Base-by-base conservation (phyloP, 129 eudicot species). In the Dittrichia graveolens region DNA sequence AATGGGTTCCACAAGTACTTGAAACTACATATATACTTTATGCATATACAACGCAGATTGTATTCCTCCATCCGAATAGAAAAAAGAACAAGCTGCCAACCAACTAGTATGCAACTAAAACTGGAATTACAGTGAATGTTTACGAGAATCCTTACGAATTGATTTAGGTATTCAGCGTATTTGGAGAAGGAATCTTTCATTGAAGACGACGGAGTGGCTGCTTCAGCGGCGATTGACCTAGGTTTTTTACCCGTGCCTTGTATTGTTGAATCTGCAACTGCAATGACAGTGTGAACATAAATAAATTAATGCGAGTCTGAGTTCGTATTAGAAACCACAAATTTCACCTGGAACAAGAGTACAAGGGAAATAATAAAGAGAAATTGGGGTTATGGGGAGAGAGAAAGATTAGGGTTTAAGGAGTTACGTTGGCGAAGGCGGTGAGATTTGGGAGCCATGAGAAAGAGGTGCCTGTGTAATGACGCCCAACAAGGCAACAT, bases 151-250 rank as follows among this genome's bases (percentile, higher is more conserved):
- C 61, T 61, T 53, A 94, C 99, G 12, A 95, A 85, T 10, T 84
- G 80, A 76, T 90, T 95, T 61, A 95, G 89, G 73, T 90, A 90
- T 8, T 80, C 87, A 6, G 97, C 97, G 54, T 88, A 95, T 11
- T 69, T 69, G 58, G 85, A 18, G 69, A 95, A 95, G 2, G 85
- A 88, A 1, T 88, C 82, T 24, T 77, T 81, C 91, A 90, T 81
- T 44, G 84, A 56, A 12, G 84, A 76, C 8, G 82, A 79, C 0
- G 82, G 37, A 14, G 49, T 31, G 16, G 47, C 69, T 10, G 82
- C 64, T 44, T 58, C 78, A 24, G 82, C 69, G 15, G 77, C 4
- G 78, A 86, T 68, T 8, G 86, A 79, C 78, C 94, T 75, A n/a
- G 94, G 85, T 83, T 73, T 95, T 70, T 88, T 90, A 4, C 73